phyloP scores from a whole-genome alignment of 148 eudicot genomes.

The Vaccinium myrtillus region DNA sequence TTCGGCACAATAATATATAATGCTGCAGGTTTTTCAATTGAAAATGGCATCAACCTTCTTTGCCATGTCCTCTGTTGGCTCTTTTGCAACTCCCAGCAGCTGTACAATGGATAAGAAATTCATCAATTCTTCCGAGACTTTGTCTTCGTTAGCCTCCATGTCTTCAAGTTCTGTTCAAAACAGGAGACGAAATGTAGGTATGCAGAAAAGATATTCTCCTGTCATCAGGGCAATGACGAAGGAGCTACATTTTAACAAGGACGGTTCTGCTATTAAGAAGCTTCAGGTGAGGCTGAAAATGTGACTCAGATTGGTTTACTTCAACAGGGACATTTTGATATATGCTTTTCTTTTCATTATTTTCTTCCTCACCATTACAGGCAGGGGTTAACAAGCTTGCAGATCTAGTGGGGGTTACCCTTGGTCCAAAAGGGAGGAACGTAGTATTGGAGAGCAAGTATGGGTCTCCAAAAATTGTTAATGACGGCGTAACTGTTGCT shows the following conservation, averaged over 20 bases:
- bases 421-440: conserved; percentile 67
- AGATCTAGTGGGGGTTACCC: conserved; percentile 68
- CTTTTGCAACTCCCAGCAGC: conserved; percentile 38
- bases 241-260: conserved; percentile 45
- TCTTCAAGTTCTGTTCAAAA: conserved; percentile 30
- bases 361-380: conserved; percentile 22
- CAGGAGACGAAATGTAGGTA: conserved; percentile 19
- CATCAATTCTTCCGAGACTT: conserved; percentile 15
- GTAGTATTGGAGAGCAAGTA: conserved; percentile 65
- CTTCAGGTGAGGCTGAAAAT: conserved; percentile 33
- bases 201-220: conserved; percentile 29
- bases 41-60: conserved; percentile 52
- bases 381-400: conserved; percentile 66
- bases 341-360: not conserved
- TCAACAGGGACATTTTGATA: not conserved
- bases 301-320: not conserved
- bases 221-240: conserved; percentile 39
- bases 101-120: conserved; percentile 38
- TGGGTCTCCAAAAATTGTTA: conserved; percentile 31
- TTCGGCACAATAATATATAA: not conserved
- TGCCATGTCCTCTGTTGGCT: conserved; percentile 47
- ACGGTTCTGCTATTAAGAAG: conserved; percentile 55
- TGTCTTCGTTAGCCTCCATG: conserved; percentile 40
- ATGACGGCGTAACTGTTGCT: conserved; percentile 63
- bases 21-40: conserved; percentile 12